A percentile compares a stretch with the other conserved stretches of the same genome.
Conservation (phyloP, 495 filamentous ascomycete species). For the Aspergillus campestris region DNA sequence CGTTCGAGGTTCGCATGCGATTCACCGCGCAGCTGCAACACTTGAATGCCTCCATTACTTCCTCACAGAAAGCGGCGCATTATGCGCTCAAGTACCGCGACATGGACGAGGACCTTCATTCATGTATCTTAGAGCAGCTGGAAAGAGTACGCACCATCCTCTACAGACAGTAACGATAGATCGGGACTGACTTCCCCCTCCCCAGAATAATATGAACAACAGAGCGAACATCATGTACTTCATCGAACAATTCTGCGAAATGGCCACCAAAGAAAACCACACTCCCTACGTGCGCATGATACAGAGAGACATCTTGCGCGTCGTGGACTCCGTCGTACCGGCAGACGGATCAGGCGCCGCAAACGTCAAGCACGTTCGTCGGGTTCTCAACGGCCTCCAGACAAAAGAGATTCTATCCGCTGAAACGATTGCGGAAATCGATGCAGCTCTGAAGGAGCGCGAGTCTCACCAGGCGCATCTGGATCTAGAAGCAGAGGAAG, state of each 20-base stretch:
- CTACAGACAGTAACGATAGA: background rate
- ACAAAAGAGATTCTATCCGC: conserved; percentile 56
- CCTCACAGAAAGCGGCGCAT: conserved; percentile 83
- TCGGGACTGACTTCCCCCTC: background rate
- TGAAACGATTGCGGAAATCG: conserved; percentile 66
- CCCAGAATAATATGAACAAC: conserved; percentile 86
- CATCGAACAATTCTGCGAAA: conserved; percentile 87
- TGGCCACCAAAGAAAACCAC: conserved; percentile 66
- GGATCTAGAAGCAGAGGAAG: conserved; percentile 31
- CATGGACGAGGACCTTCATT: conserved; percentile 93
- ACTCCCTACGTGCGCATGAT: conserved; percentile 83
- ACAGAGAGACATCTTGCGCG: conserved; percentile 78
- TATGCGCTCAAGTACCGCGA: conserved; percentile 91
- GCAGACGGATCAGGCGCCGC: conserved; percentile 83
- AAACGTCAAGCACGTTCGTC: conserved; percentile 87
- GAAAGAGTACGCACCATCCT: conserved; percentile 56
- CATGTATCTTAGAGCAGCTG: conserved; percentile 91
- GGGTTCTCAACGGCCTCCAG: conserved; percentile 63
- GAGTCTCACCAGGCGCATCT: conserved; percentile 43
- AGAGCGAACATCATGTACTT: conserved; percentile 99
- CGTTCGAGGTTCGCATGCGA: conserved; percentile 96
- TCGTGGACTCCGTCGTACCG: conserved; percentile 78
- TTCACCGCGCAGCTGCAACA: conserved; percentile 84
- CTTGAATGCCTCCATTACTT: conserved; percentile 80
- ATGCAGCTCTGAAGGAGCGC: conserved; percentile 67